phyloP scores from a whole-genome alignment of 2,329 filamentous ascomycete species.

The Exophiala bonariae region DNA sequence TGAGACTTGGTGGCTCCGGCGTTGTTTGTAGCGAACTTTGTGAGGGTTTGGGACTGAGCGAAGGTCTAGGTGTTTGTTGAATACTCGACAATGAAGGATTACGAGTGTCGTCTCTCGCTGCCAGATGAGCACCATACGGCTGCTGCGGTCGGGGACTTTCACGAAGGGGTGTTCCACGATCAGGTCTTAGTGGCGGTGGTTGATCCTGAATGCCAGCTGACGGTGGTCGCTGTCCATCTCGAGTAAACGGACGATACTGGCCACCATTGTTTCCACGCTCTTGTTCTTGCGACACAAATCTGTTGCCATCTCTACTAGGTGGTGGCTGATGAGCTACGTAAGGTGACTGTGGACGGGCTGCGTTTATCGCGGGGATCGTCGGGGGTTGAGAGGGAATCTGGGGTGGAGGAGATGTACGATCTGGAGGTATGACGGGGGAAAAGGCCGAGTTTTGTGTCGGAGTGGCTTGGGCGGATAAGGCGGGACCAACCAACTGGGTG shows the following conservation, averaged over 20 bases:
- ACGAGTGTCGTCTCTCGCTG: constrained; percentile 13
- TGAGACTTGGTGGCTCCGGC: constrained; percentile 14
- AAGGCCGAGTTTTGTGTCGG: constrained; percentile 26
- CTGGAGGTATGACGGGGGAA: constrained; percentile 27
- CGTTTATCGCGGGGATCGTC: constrained; percentile 11
- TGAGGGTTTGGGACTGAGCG: constrained; percentile 20
- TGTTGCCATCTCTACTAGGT: constrained; percentile 16
- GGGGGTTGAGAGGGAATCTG: constrained; percentile 3
- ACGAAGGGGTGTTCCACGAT: constrained; percentile 3
- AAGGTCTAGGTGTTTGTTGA: constrained; percentile 16
- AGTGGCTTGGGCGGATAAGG: constrained; percentile 10
- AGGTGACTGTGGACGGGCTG: constrained; percentile 23
- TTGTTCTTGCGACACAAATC: constrained; percentile 14
- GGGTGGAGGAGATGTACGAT: constrained; percentile 14
- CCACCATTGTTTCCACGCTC: constrained; percentile 12
- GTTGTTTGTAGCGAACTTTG: constrained; percentile 18
- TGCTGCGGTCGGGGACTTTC: constrained; percentile 16
- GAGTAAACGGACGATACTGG: constrained; percentile 13
- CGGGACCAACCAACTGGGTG: constrained; percentile 68
- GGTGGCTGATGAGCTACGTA: constrained; percentile 14
- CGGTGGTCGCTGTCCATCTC: constrained; percentile 16
- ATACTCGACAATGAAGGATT: constrained; percentile 15
- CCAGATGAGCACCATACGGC: constrained; percentile 12
- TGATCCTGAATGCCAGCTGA: constrained; percentile 11
- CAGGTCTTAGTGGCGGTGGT: constrained; percentile 11